Percentiles rank a stretch among this genome's conserved stretches.
These are phyloP conservation scores for Lepiota brunneoincarnata DNA, from an alignment of 768 basidiomycete species.

Conservation along the genomic window DNA sequence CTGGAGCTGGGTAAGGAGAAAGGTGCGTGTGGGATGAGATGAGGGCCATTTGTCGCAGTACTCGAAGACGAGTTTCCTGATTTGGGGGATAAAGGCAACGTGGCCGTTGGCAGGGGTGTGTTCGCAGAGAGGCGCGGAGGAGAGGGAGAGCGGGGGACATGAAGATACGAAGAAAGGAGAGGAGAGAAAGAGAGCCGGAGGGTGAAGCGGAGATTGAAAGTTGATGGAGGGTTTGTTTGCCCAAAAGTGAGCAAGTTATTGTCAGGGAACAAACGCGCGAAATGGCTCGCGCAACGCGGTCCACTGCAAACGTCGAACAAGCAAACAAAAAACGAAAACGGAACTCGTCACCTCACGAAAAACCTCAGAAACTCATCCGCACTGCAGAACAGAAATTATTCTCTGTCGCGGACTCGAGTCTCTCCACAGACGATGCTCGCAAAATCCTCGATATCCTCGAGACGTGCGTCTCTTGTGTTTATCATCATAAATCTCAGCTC, in stretches of 20 bases:
- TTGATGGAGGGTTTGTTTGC: not conserved
- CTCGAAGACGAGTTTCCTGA: slow-evolving; percentile 87
- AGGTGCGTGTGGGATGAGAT: slow-evolving; percentile 68
- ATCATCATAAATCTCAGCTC: slow-evolving; percentile 2
- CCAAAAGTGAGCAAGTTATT: not conserved
- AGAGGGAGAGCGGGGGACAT: slow-evolving; percentile 10
- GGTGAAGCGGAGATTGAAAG: slow-evolving; percentile 16
- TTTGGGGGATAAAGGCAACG: slow-evolving; percentile 66
- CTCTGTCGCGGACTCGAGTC: slow-evolving; percentile 14
- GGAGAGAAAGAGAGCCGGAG: slow-evolving; percentile 22
- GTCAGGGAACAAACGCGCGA: slow-evolving; percentile 16
- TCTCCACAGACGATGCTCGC: slow-evolving; percentile 35
- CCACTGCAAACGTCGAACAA: slow-evolving; percentile 29
- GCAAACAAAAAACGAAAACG: slow-evolving; percentile 63
- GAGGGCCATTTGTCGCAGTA: slow-evolving; percentile 84
- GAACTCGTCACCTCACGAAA: slow-evolving; percentile 31
- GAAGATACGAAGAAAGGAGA: slow-evolving; percentile 10
- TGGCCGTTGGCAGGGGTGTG: slow-evolving; percentile 75
- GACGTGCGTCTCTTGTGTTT: slow-evolving; percentile 34
- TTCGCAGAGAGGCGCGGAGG: slow-evolving; percentile 42
- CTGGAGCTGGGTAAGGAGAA: slow-evolving; percentile 61
- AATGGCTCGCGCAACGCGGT: slow-evolving; percentile 80
- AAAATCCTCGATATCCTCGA: slow-evolving; percentile 61
- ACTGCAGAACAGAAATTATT: slow-evolving; percentile 24
- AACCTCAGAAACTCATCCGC: slow-evolving; percentile 47